Base-by-base conservation (phyloP, 2,329 filamentous ascomycete species). In the Clarireedia hainanense region DNA sequence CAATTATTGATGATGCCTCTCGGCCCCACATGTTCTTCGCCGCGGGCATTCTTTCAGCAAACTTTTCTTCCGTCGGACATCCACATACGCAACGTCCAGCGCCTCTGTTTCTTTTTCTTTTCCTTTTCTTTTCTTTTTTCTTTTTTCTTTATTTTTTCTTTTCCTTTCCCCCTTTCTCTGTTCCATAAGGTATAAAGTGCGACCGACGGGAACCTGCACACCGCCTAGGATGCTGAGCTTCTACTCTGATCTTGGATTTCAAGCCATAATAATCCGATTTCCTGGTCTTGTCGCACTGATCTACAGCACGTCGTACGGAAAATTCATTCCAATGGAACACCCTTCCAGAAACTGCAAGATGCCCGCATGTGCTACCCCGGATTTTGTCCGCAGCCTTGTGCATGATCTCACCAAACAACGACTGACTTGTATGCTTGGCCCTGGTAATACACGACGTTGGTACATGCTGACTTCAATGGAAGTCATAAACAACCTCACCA, bases 281-380 rank as follows among this genome's bases (percentile, higher is more conserved):
- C 42, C 43, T 52, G 42, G 52, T 34, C 30, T 45, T 39, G 47
- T 55, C 27, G n/a, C 40, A 47, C 42, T 55, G 52, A 55, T 55
- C 52, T 55, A 50, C 46, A 50, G 37, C 20, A 1, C 17, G 52
- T 55, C 17, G 17, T 17, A 50, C 46, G 17, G 24, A 9, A 42
- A 15, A 49, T 49, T 20, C 24, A 47, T 26, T 34, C n/a, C 36
- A 30, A 39, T 50, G 40, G 46, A 42, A 43, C 52, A 36, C 42
- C 52, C 45, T 57, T 61, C 59, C 51, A 59, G 57, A 60, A 59
- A 48, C 49, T 53, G 54, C 27, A 55, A 39, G 37, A 40, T 54
- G 54, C 48, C 57, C 51, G 24, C 39, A 34, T 53, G 57, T 59
- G 39, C 30, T 40, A 60, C 54, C 39, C 40, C 57, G 57, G 55